Evolutionary conservation across 148 eudicot species (phyloP), one percentile per base, ranked within the genome.

Genomic region (Chenopodium album): DNA sequence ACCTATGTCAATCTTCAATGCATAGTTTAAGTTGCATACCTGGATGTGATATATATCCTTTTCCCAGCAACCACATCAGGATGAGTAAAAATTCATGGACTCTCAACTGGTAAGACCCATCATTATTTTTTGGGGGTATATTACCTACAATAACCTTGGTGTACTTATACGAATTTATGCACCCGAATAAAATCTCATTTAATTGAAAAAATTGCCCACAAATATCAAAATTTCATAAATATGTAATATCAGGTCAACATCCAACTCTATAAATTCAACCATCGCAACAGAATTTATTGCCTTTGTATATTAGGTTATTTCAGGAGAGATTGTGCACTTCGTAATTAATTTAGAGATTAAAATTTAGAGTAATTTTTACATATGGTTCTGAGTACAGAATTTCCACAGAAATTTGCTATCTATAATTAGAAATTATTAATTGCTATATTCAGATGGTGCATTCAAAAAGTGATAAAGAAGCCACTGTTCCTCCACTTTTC

Each of bases 1-100:
- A 17, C 41, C 82, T n/a, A 56, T 14, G 73, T 31, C 74, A 60
- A 14, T 59, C 31, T 65, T 69, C 71, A 67, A 76, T 20, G 47
- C 31, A 47, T 4, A 78, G 47, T 46, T 59, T 3, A 34, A 37
- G 23, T 29, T 71, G 29, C 50, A 73, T 11, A 4, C 7, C 1
- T 5, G 12, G 14, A 12, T 13, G 26, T 19, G 13, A 60, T 48
- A 23, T 29, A 62, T 3, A 2, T 62, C 69, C 54, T 10, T 44
- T 44, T 41, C 34, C 34, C 63, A 71, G 46, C 41, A 63, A 63
- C 37, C 22, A 70, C 62, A 76, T 69, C 41, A 84, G 13, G 13
- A 47, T 2, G 13, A 9, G 10, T 48, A 48, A 48, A 9, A 48
- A 44, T 31, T 31, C 60, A 78, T 46, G n/a, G 26, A 68, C 31